Base-by-base conservation (phyloP, 352 stramenopile genomes). In the Bremia lactucae region DNA sequence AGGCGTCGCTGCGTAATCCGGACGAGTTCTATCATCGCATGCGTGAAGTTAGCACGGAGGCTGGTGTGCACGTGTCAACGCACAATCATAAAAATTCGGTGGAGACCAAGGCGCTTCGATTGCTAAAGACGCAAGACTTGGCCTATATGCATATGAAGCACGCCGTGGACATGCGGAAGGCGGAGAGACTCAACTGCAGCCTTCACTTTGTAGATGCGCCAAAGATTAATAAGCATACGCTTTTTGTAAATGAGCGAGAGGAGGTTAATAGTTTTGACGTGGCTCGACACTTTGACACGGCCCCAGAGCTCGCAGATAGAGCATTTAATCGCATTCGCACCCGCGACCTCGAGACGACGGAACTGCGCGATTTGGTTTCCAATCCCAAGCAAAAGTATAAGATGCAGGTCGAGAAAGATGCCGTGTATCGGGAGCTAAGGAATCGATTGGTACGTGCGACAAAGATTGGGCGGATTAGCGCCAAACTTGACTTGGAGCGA, bases 21-120 rank as follows among this genome's bases (percentile, higher is more conserved):
- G 96, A 99, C 67, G 96, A 99, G 76, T 99, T 98, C 66, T 98
- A 99, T 68, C 97, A 97, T 66, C 82, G 76, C 16, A 99, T 99
- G 96, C 72, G 94, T 37, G 79, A 70, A 29, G 62, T 68, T 4
- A 56, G 79, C 53, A 96, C 86, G 6, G 67, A 85, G 36, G 55
- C 53, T n/a, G 77, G 77, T 36, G 65, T 87, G 21, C 76, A 90
- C 59, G 49, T 85, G 19, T 86, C 74, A n/a, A 70, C 66, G 22
- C 77, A 84, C 39, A 89, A 89, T 52, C 72, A 84, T 41, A 15
- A 55, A 5, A 55, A 77, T 26, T 51, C 72, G 18, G 45, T 97
- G 25, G 67, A 75, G 6, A 52, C 67, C 9, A 83, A 97, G 37
- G 71, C 79, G 31, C 64, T 97, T 3, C 71, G 78, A 11, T 45